phyloP scores from a whole-genome alignment of 2,329 filamentous ascomycete genomes.

The Colletotrichum sp. region DNA sequence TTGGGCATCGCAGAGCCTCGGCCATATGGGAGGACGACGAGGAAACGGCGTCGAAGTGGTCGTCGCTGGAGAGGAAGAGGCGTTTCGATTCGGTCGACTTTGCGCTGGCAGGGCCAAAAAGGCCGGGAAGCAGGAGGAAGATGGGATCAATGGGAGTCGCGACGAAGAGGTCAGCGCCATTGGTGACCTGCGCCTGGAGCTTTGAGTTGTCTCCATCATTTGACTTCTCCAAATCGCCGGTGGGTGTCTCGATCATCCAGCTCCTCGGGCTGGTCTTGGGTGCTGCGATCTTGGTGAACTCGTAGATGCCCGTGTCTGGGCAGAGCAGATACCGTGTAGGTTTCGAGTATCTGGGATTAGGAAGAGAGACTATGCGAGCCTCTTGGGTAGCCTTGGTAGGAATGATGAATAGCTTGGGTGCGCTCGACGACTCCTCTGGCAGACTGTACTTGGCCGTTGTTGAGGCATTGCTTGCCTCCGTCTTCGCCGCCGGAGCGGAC shows the following conservation, averaged over 20 bases:
- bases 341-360: conserved; percentile 60
- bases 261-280: conserved; percentile 61
- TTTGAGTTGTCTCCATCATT: conserved; percentile 21
- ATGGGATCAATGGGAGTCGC: conserved; percentile 85
- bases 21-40: conserved; percentile 63
- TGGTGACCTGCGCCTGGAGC: conserved; percentile 50
- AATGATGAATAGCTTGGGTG: conserved; percentile 65
- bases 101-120: conserved; percentile 53
- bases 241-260: conserved; percentile 60
- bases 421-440: conserved; percentile 41
- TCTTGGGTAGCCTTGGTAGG: conserved; percentile 58
- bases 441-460: conserved; percentile 44
- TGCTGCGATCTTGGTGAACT: conserved; percentile 64
- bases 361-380: conserved; percentile 64
- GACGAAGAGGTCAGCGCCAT: conserved; percentile 77
- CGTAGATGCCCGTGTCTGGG: conserved; percentile 66
- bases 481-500: conserved; percentile 35
- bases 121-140: conserved; percentile 80
- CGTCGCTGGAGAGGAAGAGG: conserved; percentile 72
- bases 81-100: conserved; percentile 57
- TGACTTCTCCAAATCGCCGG: conserved; percentile 21
- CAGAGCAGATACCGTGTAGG: conserved; percentile 68
- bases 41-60: conserved; percentile 71
- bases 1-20: conserved; percentile 56
- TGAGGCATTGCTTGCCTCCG: conserved; percentile 27